These are phyloP conservation scores for Cnidoscolus chayamansa DNA, from an alignment of 441 rosid species.

Conservation along the genomic window DNA sequence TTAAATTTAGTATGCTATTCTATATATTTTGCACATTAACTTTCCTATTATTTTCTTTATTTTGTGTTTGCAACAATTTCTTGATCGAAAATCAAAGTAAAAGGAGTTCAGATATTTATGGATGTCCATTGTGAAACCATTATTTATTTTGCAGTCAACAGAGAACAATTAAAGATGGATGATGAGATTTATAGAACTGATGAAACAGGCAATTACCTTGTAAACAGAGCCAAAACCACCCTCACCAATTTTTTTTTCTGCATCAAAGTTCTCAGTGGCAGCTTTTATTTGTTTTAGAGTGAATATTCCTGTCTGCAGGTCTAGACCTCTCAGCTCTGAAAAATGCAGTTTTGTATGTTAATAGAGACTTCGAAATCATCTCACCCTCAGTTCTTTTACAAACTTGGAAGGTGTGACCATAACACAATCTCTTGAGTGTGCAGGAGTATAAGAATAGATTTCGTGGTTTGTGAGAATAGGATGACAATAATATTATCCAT, in stretches of 20 bases:
- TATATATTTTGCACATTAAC: neutral
- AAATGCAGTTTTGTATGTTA: constrained; percentile 22
- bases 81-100: neutral
- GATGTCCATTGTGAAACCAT: too few species aligned
- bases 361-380: neutral
- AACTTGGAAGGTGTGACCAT: neutral
- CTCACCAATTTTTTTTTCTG: constrained; percentile 65
- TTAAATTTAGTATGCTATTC: neutral
- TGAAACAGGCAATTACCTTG: constrained; percentile 36
- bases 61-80: neutral
- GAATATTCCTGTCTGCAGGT: constrained; percentile 70
- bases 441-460: neutral
- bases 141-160: too few species aligned
- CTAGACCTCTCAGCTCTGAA: constrained; percentile 59
- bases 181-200: neutral
- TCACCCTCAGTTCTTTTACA: neutral
- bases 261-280: constrained; percentile 73
- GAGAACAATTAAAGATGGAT: neutral
- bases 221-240: constrained; percentile 88
- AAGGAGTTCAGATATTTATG: too few species aligned
- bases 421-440: neutral
- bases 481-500: neutral
- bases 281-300: constrained; percentile 66
- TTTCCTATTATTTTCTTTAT: neutral
- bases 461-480: neutral